phyloP scores from a whole-genome alignment of 805 yeast genomes.

The Candida germanica region DNA sequence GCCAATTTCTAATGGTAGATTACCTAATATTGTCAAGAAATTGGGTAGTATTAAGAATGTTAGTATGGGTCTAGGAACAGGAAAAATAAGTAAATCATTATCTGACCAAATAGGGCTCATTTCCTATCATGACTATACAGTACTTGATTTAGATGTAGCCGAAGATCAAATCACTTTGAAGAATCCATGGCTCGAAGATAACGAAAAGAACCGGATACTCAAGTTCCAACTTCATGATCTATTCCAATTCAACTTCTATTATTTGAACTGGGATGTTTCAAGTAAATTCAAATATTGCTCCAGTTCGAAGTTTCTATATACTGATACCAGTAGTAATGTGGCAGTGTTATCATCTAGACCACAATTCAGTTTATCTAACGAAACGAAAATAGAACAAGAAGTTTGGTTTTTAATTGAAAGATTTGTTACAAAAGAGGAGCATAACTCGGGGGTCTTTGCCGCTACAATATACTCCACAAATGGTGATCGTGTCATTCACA shows the following conservation, averaged over 20 bases:
- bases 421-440: slow-evolving; percentile 24
- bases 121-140: slow-evolving; percentile 69
- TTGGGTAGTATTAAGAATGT: background rate
- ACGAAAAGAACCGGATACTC: slow-evolving; percentile 17
- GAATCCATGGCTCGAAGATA: slow-evolving; percentile 36
- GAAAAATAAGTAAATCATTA: slow-evolving; percentile 33
- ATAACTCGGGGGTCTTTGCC: slow-evolving; percentile 8
- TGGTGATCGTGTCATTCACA: slow-evolving; percentile 29
- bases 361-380: slow-evolving; percentile 42
- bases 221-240: slow-evolving; percentile 16
- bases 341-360: slow-evolving; percentile 28
- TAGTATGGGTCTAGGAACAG: slow-evolving; percentile 67
- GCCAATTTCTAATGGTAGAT: slow-evolving; percentile 34
- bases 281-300: slow-evolving; percentile 21
- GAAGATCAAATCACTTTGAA: slow-evolving; percentile 16
- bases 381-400: slow-evolving; percentile 19
- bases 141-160: slow-evolving; percentile 29
- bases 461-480: slow-evolving; percentile 19
- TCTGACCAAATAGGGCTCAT: slow-evolving; percentile 39
- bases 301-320: slow-evolving; percentile 21
- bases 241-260: slow-evolving; percentile 46
- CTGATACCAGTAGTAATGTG: slow-evolving; percentile 7
- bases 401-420: slow-evolving; percentile 49
- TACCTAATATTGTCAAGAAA: slow-evolving; percentile 15
- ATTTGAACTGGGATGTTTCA: slow-evolving; percentile 63